Base-by-base conservation (phyloP, 2,329 filamentous ascomycete genomes). In the Teratosphaeria destructans region DNA sequence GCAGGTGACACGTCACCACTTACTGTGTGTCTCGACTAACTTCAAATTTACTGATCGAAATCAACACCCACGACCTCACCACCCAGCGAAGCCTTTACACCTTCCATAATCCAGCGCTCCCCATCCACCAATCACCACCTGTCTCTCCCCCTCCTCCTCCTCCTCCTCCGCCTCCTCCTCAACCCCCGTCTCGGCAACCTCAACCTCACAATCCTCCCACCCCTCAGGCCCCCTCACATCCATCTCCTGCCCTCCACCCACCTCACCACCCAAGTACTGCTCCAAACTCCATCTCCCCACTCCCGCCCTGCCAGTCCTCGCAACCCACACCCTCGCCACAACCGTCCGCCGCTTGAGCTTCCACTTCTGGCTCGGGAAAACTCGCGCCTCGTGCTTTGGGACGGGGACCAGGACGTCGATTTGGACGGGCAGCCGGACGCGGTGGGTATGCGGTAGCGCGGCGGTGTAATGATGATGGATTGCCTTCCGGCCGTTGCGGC, bases 391-490 rank as follows among this genome's bases (percentile, higher is more conserved):
- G 35, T n/a, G 12, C 7, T 6, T 2, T 0, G 54, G 29, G 5
- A 59, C 23, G 1, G 58, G 56, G 6, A 63, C 61, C 5, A 27
- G 39, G 37, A 69, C 62, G 54, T 70, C 69, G 29, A 67, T 56
- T 26, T 68, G 64, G 16, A 70, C 63, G 7, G 60, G 54, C 2
- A 62, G 60, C 14, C 59, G 62, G 11, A 59, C 58, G 11, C 62
- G 60, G 54, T 64, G 61, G 1, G 62, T 55, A 32, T 60, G 34
- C 7, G 58, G 54, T 4, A n/a, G 14, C 14, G n/a, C 19, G 10
- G 61, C 59, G 5, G 29, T 32, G 59, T 71, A 72, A 59, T 67
- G 68, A 14, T 58, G 47, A 52, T 68, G 61, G 37, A 72, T 64
- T 3, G 60, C 14, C 35, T 62, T 54, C 12, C 67, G 63, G 8